Evolutionary conservation across 768 basidiomycete species (phyloP), one percentile per base, ranked within the genome.

Genomic region (Tylopilus sp.): DNA sequence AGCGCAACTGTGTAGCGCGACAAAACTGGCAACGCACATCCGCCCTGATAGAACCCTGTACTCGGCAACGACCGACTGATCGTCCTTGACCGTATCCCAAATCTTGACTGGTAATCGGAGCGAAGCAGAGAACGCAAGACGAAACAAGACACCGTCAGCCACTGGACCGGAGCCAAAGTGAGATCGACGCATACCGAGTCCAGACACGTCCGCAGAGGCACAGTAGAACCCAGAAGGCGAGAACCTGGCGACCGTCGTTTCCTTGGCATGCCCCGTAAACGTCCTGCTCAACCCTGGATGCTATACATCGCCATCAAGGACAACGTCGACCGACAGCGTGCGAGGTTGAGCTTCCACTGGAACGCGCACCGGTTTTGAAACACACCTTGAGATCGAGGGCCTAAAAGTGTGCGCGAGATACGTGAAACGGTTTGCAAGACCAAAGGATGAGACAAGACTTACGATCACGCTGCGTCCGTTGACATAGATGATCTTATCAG

Each of bases 221-320:
- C 90, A 93, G 71, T 98, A 98, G 71, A 85, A 97, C 23, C 95
- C 95, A 2, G 91, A 89, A 0, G 94, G 95, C 2, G 93, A 93
- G 60, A 97, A 81, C 33, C 91, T 83, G 13, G 95, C 95, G 17
- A 95, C 90, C 2, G 91, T 94, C 7, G 91, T 79, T 48, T 85
- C 85, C 57, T 92, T 85, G 4, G 85, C 79, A 69, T 97, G 94
- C 25, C 88, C 88, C 40, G 81, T 75, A 64, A 95, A 93, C 21
- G 83, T 75, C 12, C 75, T 75, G 12, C 84, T 79, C 6, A 80
- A 69, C 3, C 75, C 72, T 12, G 86, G 80, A 64, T 89, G 83
- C 94, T 93, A 41, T 12, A 23, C n/a, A 47, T 35, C 38, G 36
- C 23, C 18, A 21, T 12, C 20, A 31, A 8, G 1, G 13, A 20